Evolutionary conservation across 805 yeast species (phyloP), one percentile per base, ranked within the genome.

Genomic region (Dipodascopsis uninucleata): DNA sequence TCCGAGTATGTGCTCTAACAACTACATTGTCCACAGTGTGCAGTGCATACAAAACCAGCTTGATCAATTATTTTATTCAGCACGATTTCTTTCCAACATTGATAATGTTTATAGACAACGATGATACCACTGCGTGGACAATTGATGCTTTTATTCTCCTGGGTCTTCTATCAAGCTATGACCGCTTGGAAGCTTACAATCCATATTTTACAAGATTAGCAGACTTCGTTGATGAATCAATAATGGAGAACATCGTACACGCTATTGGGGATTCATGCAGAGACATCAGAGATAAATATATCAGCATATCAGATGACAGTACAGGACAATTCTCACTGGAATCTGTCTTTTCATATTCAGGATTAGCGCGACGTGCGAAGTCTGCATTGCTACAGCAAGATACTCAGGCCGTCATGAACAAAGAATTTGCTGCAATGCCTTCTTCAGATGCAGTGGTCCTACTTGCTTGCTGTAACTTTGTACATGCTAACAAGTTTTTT

Each of bases 61-160:
- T 69, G 6, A 58, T 59, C 12, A 49, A 64, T 7, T 58, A 58
- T 44, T 66, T 70, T 42, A 45, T 60, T 21, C 60, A 62, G 12
- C 61, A 61, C 28, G 68, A 68, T 50, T 55, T 69, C 47, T 69
- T 69, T 45, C 60, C 65, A 10, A 59, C 70, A 1, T 52, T 68
- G 12, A 54, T 68, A 38, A 45, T 45, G 8, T 53, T 68, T 22
- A 57, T 68, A 21, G 59, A 59, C 28, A 52, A 58, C 32, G 52
- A 54, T 5, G 56, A 39, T 10, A 49, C 59, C 22, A 52, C 55
- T 23, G 46, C 50, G 8, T 47, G 48, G 28, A 58, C 64, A 10
- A 62, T 66, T 12, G 60, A 61, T 36, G 73, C 71, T 2, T 58
- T 68, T 29, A 41, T 57, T 1, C 51, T 66, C 20, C 48, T 69